Conservation (phyloP, 176 grass and related monocot species). For the Pontederia paniculata region DNA sequence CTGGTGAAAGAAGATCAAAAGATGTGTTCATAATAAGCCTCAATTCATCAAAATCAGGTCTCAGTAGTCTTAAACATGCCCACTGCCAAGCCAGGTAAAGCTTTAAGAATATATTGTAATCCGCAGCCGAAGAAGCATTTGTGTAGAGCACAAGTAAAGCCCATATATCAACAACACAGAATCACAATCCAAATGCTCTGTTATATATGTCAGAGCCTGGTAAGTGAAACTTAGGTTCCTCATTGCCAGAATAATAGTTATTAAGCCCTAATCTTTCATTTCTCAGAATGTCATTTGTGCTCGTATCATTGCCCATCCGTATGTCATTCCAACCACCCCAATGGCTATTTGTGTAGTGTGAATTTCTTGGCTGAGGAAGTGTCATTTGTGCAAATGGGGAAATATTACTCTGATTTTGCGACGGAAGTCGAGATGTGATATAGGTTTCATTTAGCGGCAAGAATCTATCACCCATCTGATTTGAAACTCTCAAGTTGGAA, state of each 20-base stretch:
- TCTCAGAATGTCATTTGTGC: slow-evolving; percentile 41
- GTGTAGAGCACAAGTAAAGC: not conserved
- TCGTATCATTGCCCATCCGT: slow-evolving; percentile 32
- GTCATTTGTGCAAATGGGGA: slow-evolving; percentile 39
- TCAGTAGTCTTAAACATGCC: too few relatives aligned
- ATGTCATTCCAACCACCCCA: slow-evolving; percentile 74
- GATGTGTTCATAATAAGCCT: too few relatives aligned
- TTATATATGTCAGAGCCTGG: slow-evolving; percentile 52
- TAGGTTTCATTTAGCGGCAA: slow-evolving; percentile 57
- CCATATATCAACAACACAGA: not conserved
- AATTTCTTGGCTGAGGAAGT: slow-evolving; percentile 43
- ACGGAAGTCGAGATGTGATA: slow-evolving; percentile 41
- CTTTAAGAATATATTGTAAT: not conserved
- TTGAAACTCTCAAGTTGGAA: slow-evolving; percentile 44
- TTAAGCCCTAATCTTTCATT: slow-evolving; percentile 36
- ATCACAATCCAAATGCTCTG: slow-evolving; percentile 74
- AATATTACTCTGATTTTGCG: slow-evolving; percentile 38
- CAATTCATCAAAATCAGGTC: too few relatives aligned
- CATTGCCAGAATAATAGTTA: slow-evolving; percentile 42
- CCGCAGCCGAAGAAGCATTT: not conserved
- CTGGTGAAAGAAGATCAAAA: too few relatives aligned
- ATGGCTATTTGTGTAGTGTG: slow-evolving; percentile 42
- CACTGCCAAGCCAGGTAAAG: too few relatives aligned
- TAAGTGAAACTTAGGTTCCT: slow-evolving; percentile 48
- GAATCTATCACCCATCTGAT: slow-evolving; percentile 40